phyloP scores from a whole-genome alignment of 1,284 basidiomycete species.

The Dichomitus squalens region DNA sequence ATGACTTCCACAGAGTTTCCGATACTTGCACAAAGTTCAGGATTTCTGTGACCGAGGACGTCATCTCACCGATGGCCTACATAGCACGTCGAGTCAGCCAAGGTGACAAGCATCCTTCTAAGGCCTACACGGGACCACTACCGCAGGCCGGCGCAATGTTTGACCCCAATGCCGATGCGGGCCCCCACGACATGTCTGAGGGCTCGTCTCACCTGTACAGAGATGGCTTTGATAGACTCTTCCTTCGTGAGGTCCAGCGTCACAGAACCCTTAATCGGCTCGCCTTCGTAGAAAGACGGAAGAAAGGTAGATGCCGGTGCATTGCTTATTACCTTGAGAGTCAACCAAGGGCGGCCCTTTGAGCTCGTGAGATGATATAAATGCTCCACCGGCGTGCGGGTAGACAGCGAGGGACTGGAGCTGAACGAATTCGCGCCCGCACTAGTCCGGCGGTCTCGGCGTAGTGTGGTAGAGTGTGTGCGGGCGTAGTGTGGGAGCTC shows the following conservation, averaged over 20 bases:
- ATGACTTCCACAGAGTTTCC: slow-evolving; percentile 28
- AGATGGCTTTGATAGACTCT: slow-evolving; percentile 47
- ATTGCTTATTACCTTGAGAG: slow-evolving; percentile 23
- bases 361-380: slow-evolving; percentile 13
- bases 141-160: background rate
- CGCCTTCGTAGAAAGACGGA: slow-evolving; percentile 48
- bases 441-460: background rate
- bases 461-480: background rate
- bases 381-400: slow-evolving; percentile 9
- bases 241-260: slow-evolving; percentile 47
- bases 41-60: slow-evolving; percentile 41
- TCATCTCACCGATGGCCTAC: slow-evolving; percentile 29
- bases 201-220: slow-evolving; percentile 38
- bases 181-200: background rate
- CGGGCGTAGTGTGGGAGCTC: slow-evolving; percentile 13
- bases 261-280: slow-evolving; percentile 48
- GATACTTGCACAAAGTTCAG: slow-evolving; percentile 47
- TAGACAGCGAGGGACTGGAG: background rate
- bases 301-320: slow-evolving; percentile 23
- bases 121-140: background rate
- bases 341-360: slow-evolving; percentile 21
- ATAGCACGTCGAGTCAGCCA: background rate
- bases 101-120: background rate
- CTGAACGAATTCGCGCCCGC: background rate
- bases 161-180: background rate